A percentile compares a stretch with the other conserved stretches of the same genome.
Evolutionary conservation across 257 asterid species (phyloP).

Genomic region (Coffea eugenioides): DNA sequence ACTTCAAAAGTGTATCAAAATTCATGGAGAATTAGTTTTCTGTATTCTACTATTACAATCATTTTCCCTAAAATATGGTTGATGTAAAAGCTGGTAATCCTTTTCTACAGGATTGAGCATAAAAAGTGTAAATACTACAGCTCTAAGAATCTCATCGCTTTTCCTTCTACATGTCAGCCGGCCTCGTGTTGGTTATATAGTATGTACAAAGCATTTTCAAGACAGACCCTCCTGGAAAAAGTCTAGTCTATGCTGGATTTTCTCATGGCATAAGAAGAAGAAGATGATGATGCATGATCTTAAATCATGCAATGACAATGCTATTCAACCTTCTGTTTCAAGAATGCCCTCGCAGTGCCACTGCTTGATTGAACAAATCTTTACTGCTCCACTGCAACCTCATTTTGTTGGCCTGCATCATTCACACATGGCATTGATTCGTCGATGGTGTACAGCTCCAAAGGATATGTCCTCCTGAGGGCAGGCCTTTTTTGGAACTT

Average conservation of each 20-base stretch:
- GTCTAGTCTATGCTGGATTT: not conserved
- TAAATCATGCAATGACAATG: not conserved
- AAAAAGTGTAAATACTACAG: not conserved
- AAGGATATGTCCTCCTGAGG: constrained; percentile 47
- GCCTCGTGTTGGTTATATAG: not conserved
- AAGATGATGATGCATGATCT: constrained; percentile 2
- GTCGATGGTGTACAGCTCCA: constrained; percentile 13
- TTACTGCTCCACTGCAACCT: constrained; percentile 20
- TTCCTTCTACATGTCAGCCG: constrained; percentile 5
- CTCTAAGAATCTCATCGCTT: constrained; percentile 6
- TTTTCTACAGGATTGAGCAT: not conserved
- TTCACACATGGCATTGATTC: constrained; percentile 12
- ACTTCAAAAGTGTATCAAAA: not conserved
- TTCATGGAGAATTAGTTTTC: not conserved
- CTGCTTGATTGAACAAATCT: not conserved
- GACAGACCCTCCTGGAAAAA: not conserved
- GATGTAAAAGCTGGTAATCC: not conserved
- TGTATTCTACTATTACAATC: not conserved
- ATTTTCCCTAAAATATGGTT: not conserved
- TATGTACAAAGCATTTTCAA: constrained; percentile 6
- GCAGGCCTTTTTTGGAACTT: constrained; percentile 76
- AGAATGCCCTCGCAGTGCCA: not conserved
- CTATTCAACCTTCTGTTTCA: not conserved
- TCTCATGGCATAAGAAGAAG: constrained; percentile 1
- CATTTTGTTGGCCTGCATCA: constrained; percentile 18